Evolutionary conservation across 2,329 filamentous ascomycete species (phyloP).

Genomic region (Fusarium scirpi): DNA sequence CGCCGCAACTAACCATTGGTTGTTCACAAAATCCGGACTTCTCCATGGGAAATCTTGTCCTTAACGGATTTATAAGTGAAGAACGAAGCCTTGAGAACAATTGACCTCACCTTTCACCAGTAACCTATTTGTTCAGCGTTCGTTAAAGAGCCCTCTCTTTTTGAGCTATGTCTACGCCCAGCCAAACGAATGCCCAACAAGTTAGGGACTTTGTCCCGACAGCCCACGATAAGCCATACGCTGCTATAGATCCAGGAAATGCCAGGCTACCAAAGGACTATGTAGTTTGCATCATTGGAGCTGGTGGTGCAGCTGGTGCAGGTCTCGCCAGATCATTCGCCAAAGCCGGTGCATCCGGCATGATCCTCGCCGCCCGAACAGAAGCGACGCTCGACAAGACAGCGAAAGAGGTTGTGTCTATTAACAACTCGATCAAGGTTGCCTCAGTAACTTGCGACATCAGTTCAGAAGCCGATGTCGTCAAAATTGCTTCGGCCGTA

Average conservation of each 20-base stretch:
- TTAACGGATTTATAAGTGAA: neutral
- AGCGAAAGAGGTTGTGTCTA: rapidly evolving
- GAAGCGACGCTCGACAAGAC: neutral
- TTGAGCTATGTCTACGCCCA: too few relatives aligned
- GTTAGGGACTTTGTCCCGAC: neutral
- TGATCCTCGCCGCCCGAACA: constrained; percentile 11
- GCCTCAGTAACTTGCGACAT: neutral
- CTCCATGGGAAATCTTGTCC: rapidly evolving
- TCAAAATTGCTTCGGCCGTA: neutral
- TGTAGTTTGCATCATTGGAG: constrained; percentile 14
- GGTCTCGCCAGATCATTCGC: constrained; percentile 8
- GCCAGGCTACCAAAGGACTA: neutral
- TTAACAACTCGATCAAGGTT: neutral
- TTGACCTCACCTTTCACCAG: rapidly evolving
- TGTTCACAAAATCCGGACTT: neutral
- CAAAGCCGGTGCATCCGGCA: neutral
- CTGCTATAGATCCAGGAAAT: neutral
- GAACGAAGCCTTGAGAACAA: rapidly evolving
- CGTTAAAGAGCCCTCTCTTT: too few relatives aligned
- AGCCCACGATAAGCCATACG: constrained; percentile 1
- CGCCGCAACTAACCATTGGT: neutral
- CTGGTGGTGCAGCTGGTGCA: constrained; percentile 9
- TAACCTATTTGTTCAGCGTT: neutral
- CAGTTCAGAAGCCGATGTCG: neutral
- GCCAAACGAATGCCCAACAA: neutral